phyloP scores from a whole-genome alignment of 306 rosid genomes.

The Gastrolobium bilobum region DNA sequence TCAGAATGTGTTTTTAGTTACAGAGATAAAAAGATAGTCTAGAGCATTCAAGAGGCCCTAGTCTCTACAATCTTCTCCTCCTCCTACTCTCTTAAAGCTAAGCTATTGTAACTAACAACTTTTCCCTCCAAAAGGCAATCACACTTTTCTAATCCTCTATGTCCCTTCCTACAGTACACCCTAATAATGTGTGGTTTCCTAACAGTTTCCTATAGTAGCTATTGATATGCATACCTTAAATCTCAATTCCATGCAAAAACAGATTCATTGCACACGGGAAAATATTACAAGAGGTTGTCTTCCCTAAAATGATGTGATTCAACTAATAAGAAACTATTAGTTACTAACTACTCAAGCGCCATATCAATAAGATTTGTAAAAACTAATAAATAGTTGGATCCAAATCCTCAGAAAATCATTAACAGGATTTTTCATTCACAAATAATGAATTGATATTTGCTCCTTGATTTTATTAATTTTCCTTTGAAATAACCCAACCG shows the following conservation, averaged over 20 bases:
- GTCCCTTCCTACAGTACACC: too few species aligned
- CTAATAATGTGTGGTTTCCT: too few species aligned
- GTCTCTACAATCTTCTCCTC: too few species aligned
- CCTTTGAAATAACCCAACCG: conserved; percentile 12
- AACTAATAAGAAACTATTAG: conserved; percentile 1
- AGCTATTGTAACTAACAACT: too few species aligned
- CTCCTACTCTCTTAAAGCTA: too few species aligned
- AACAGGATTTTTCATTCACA: conserved; percentile 18
- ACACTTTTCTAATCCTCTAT: too few species aligned
- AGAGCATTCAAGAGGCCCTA: too few species aligned
- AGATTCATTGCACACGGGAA: conserved; percentile 9
- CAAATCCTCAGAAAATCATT: conserved; percentile 17
- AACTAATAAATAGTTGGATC: background rate
- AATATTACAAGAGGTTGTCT: conserved; percentile 11
- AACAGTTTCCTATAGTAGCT: conserved; percentile 27
- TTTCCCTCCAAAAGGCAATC: too few species aligned
- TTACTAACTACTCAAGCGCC: conserved; percentile 23
- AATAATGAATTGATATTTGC: conserved; percentile 4
- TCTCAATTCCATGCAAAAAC: conserved; percentile 24
- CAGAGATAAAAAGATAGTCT: too few species aligned
- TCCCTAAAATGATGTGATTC: conserved; percentile 25
- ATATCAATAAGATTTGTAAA: background rate
- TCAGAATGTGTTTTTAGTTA: too few species aligned
- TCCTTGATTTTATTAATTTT: conserved; percentile 25
- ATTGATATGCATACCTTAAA: conserved; percentile 4